Base-by-base conservation (phyloP, 2,329 filamentous ascomycete genomes). In the Penicillium concentricum region DNA sequence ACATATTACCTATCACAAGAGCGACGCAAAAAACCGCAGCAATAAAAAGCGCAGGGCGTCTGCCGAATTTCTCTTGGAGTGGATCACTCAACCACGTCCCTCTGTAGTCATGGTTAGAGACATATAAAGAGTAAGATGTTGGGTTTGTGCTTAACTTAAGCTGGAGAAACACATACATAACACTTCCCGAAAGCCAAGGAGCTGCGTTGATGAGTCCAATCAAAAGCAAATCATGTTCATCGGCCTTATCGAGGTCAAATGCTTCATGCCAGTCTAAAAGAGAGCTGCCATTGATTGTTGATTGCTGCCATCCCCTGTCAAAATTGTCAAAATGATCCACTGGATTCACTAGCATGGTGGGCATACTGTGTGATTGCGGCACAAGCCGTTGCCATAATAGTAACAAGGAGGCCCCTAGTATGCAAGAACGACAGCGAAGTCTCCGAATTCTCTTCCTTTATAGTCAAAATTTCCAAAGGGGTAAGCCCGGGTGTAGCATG, bases 41-140 rank as follows among this genome's bases (percentile, higher is more conserved):
- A 56, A 77, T 34, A 54, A 77, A 76, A 24, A 78, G 75, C 0
- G 72, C 72, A 2, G 70, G 71, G 3, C 74, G 69, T 30, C 76
- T 48, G 15, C 65, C 65, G 49, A 42, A 61, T 12, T 8, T 45
- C 24, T 65, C 61, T 26, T 66, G 64, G 5, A 67, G 24, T 18
- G 62, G 65, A 41, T 66, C 65, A 30, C 63, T 66, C 9, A 66
- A 22, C 65, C 65, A 67, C 10, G 47, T 41, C 10, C 47, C 47
- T 50, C 47, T 50, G n/a, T 18, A 8, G 1, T 35, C 5, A 2
- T 28, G 18, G 20, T 47, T 34, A 47, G 45, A 48, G 22, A 15
- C 2, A 6, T 10, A 37, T 37, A 1, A 26, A 43, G 16, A 28
- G 15, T 22, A 28, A 22, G 5, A 12, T 22, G 9, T 9, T 28